Conservation (phyloP, 176 grass and related monocot genomes). For the Puccinellia tenuiflora region DNA sequence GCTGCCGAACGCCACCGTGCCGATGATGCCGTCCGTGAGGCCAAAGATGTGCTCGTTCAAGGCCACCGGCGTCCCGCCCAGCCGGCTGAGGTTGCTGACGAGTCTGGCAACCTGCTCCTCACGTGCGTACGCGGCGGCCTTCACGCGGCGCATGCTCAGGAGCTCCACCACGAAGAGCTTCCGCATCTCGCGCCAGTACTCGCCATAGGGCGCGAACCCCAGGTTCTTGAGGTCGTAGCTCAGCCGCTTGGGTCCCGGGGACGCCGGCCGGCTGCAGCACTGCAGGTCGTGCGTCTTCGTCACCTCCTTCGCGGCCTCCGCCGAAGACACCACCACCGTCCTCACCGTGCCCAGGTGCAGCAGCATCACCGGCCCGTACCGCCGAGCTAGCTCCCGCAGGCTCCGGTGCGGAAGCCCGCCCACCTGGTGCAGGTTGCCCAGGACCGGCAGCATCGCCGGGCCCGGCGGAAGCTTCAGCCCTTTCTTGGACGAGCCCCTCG, state of each 20-base stretch:
- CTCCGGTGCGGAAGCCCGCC: constrained; percentile 33
- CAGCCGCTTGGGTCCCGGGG: constrained; percentile 2
- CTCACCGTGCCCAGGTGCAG: constrained; percentile 35
- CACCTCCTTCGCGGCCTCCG: no score
- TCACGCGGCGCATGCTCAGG: no score
- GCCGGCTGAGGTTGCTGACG: background rate
- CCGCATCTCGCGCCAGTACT: no score
- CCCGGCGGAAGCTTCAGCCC: constrained; percentile 31
- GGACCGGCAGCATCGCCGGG: constrained; percentile 10
- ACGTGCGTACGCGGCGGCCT: no score
- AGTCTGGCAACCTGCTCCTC: background rate
- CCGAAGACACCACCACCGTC: constrained; percentile 41
- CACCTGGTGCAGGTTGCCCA: constrained; percentile 48
- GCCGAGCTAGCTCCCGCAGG: constrained; percentile 26
- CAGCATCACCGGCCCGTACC: no score
- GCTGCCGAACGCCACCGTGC: no score
- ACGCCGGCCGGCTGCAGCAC: constrained; percentile 24
- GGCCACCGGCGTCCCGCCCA: background rate
- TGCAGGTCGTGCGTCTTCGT: constrained; percentile 38
- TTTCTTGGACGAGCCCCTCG: background rate
- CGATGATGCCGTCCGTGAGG: constrained; percentile 6
- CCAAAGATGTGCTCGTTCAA: background rate
- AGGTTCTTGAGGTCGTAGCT: background rate
- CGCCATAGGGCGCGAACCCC: no score
- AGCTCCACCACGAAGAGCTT: no score